phyloP scores from a whole-genome alignment of 495 filamentous ascomycete species.

The Talaromyces proteolyticus region DNA sequence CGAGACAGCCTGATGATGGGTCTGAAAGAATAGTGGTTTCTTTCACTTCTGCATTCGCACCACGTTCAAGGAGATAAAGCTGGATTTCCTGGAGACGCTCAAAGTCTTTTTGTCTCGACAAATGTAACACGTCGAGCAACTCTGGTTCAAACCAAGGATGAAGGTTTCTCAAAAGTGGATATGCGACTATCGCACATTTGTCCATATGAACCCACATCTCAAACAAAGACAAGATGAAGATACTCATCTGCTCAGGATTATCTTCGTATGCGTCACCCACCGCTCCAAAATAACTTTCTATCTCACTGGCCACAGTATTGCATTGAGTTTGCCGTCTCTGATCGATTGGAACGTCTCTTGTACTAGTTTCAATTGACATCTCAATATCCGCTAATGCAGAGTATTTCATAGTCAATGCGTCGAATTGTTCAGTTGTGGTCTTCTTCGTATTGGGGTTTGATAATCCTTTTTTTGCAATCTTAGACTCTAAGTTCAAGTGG shows the following conservation, averaged over 20 bases:
- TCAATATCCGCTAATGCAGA: constrained; percentile 21
- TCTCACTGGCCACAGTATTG: constrained; percentile 21
- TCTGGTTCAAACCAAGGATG: constrained; percentile 41
- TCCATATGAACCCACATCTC: constrained; percentile 58
- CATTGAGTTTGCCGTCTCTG: constrained; percentile 17
- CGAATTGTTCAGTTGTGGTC: constrained; percentile 10
- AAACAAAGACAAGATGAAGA: constrained; percentile 50
- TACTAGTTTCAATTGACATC: constrained; percentile 10
- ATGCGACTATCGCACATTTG: constrained; percentile 29
- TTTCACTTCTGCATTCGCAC: constrained; percentile 1
- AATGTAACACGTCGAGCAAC: constrained; percentile 45
- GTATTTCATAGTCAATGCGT: constrained; percentile 18
- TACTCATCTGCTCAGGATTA: constrained; percentile 41
- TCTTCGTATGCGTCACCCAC: constrained; percentile 33
- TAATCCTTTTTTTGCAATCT: constrained; percentile 1
- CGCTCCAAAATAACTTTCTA: constrained; percentile 25
- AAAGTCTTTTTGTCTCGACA: constrained; percentile 36
- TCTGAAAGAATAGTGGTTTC: constrained; percentile 37
- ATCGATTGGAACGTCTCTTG: neutral
- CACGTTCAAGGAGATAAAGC: constrained; percentile 33
- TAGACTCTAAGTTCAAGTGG: neutral
- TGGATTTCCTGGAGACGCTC: constrained; percentile 41
- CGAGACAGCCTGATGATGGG: constrained; percentile 31
- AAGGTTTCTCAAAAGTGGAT: constrained; percentile 45
- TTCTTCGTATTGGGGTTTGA: constrained; percentile 4